These are phyloP conservation scores for Penicillium digitatum DNA, from an alignment of 2,329 filamentous ascomycete species.

Conservation along the genomic window DNA sequence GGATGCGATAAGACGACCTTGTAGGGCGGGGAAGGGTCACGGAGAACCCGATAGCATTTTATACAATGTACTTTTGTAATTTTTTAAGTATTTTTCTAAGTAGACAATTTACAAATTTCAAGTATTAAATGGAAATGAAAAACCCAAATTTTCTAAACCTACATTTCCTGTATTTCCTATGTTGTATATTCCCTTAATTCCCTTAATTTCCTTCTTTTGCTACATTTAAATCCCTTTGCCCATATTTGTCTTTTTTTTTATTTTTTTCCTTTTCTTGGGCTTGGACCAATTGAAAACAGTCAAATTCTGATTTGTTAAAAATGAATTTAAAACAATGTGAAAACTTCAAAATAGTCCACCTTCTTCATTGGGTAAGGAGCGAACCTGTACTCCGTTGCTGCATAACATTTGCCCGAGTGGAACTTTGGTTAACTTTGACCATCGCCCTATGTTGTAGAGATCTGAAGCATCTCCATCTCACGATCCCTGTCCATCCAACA, in stretches of 20 bases:
- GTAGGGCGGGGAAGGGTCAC: slow-evolving; percentile 2
- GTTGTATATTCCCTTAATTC: too few relatives aligned
- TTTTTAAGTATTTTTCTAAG: too few relatives aligned
- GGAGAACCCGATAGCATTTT: background rate
- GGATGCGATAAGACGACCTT: slow-evolving; percentile 11
- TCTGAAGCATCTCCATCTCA: too few relatives aligned
- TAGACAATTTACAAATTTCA: too few relatives aligned
- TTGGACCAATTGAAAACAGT: background rate
- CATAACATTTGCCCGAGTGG: slow-evolving; percentile 15
- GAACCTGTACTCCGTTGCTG: slow-evolving; percentile 8
- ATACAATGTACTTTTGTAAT: too few relatives aligned
- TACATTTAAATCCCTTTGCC: too few relatives aligned
- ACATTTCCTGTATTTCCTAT: too few relatives aligned
- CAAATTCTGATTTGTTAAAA: background rate
- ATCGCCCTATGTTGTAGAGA: too few relatives aligned
- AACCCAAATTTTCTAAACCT: background rate
- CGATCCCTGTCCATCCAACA: slow-evolving; percentile 30
- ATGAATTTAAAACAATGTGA: background rate
- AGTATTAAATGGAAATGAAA: too few relatives aligned
- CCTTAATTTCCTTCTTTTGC: too few relatives aligned
- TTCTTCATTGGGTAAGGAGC: slow-evolving; percentile 20
- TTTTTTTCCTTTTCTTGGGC: background rate
- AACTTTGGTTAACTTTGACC: background rate
- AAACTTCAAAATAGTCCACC: slow-evolving; percentile 6
- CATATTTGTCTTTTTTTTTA: background rate